phyloP scores from a whole-genome alignment of 306 rosid species.

The Lithocarpus polystachyus region DNA sequence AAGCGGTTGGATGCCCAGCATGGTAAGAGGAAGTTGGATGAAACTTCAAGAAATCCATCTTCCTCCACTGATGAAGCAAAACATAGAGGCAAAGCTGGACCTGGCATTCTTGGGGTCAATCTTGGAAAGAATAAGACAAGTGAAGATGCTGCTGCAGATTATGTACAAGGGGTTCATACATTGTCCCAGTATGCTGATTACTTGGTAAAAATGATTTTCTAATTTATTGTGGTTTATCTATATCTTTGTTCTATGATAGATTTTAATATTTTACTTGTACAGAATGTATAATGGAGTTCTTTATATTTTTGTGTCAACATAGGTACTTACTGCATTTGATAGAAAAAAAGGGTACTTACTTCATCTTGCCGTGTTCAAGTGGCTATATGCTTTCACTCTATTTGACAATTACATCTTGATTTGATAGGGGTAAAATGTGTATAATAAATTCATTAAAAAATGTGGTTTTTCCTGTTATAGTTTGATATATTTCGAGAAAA shows the following conservation, averaged over 20 bases:
- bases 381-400: background rate
- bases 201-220: slow-evolving; percentile 52
- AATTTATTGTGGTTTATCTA: background rate
- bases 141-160: slow-evolving; percentile 94
- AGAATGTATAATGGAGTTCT: background rate
- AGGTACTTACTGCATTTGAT: background rate
- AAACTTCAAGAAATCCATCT: slow-evolving; percentile 60
- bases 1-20: slow-evolving; percentile 93
- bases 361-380: background rate
- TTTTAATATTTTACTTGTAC: background rate
- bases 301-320: background rate
- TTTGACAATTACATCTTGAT: background rate
- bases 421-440: background rate
- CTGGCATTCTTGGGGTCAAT: slow-evolving; percentile 97
- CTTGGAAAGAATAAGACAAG: slow-evolving; percentile 95
- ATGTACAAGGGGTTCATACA: slow-evolving; percentile 97
- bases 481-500: background rate
- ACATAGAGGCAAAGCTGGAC: slow-evolving; percentile 95
- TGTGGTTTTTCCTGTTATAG: background rate
- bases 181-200: slow-evolving; percentile 97
- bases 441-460: background rate
- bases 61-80: slow-evolving; percentile 65
- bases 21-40: slow-evolving; percentile 91
- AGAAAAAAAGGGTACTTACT: no score
- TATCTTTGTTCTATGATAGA: background rate